phyloP scores from a whole-genome alignment of 1,284 basidiomycete species.

The Sanghuangporus sanghuang region DNA sequence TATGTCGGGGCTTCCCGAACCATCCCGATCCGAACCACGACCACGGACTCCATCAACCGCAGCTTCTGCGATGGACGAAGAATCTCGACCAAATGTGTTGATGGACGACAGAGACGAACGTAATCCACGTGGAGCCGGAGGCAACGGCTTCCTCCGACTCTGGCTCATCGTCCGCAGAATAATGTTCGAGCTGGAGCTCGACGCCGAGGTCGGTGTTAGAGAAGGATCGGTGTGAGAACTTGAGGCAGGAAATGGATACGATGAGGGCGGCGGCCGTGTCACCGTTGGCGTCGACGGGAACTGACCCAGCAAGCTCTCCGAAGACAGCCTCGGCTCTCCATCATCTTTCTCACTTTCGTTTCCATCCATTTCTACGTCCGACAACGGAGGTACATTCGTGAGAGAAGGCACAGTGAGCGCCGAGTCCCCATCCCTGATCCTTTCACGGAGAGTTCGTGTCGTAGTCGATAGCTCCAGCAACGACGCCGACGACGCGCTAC shows the following conservation, averaged over 20 bases:
- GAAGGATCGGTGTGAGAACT: neutral
- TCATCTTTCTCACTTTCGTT: neutral
- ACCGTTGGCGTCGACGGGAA: slow-evolving; percentile 2
- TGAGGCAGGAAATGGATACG: neutral
- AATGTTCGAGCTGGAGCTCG: neutral
- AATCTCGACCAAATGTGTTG: neutral
- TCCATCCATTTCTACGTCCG: slow-evolving; percentile 2
- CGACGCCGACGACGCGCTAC: neutral
- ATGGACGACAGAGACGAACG: neutral
- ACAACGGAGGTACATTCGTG: neutral
- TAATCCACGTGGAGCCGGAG: neutral
- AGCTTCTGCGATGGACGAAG: neutral
- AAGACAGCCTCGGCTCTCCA: neutral
- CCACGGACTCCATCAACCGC: neutral
- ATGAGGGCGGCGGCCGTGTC: neutral
- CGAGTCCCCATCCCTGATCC: neutral
- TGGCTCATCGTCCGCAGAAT: slow-evolving; percentile 12
- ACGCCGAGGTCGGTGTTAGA: neutral
- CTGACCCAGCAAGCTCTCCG: slow-evolving; percentile 7
- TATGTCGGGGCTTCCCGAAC: slow-evolving; percentile 10
- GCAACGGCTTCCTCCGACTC: slow-evolving; percentile 12
- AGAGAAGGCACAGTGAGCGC: neutral
- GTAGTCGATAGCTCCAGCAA: slow-evolving; percentile 1
- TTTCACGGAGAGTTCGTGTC: neutral
- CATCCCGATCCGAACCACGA: neutral